A percentile compares a stretch with the other conserved stretches of the same genome.
Evolutionary conservation across 306 rosid genomes (phyloP).

Genomic region (Malus orientalis): DNA sequence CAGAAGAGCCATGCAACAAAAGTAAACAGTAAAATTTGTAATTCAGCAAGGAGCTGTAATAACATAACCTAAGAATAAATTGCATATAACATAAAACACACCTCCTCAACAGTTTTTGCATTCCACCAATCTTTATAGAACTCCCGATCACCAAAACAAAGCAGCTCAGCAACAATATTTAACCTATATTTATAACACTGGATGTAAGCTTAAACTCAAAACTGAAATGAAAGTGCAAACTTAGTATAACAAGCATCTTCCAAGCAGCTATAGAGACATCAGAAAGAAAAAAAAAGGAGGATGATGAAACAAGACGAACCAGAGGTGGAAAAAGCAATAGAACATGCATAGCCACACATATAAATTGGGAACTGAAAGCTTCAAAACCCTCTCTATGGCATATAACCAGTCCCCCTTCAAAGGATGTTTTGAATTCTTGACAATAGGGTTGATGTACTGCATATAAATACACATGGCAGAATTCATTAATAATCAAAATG

Average conservation of each 20-base stretch:
- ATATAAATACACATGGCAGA: constrained; percentile 31
- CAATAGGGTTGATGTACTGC: constrained; percentile 96
- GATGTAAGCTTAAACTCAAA: constrained; percentile 17
- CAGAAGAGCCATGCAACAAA: constrained; percentile 27
- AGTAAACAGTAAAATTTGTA: constrained; percentile 19
- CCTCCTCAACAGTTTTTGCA: constrained; percentile 93
- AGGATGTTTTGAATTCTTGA: constrained; percentile 91
- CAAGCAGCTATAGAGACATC: no score
- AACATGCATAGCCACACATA: constrained; percentile 99
- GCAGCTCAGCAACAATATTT: constrained; percentile 94
- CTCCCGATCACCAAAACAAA: constrained; percentile 92
- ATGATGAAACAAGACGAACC: constrained; percentile 38
- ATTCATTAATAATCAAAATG: not conserved
- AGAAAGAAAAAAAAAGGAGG: no score
- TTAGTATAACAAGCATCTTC: not conserved
- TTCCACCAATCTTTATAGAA: constrained; percentile 99
- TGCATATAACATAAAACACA: constrained; percentile 25
- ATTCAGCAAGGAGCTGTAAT: constrained; percentile 5
- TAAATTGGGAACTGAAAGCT: constrained; percentile 95
- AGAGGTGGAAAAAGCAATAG: constrained; percentile 95
- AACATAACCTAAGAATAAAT: constrained; percentile 10
- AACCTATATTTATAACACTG: constrained; percentile 52
- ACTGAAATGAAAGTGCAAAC: constrained; percentile 14
- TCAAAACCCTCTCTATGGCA: constrained; percentile 85
- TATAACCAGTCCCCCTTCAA: constrained; percentile 77